phyloP scores from a whole-genome alignment of 2,329 filamentous ascomycete species.

The Scedosporium minutisporum region DNA sequence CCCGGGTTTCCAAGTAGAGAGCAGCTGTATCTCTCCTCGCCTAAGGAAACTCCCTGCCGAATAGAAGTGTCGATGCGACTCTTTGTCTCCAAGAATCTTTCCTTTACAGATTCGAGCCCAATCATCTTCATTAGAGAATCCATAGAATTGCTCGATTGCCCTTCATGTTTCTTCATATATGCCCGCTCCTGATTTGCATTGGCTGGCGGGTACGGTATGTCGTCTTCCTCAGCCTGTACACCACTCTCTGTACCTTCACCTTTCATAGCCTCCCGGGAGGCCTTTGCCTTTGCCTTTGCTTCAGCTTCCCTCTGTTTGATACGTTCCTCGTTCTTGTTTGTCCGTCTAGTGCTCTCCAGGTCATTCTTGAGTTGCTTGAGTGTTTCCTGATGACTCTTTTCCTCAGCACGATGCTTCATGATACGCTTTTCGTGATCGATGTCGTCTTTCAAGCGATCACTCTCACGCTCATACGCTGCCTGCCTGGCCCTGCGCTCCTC shows the following conservation, averaged over 20 bases:
- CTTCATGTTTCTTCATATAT: slow-evolving; percentile 38
- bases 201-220: not conserved
- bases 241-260: not conserved
- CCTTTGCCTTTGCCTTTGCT: not conserved
- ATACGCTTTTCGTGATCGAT: slow-evolving; percentile 36
- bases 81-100: slow-evolving; percentile 53
- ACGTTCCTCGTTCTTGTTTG: slow-evolving; percentile 7
- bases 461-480: slow-evolving; percentile 29
- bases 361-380: slow-evolving; percentile 18
- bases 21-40: slow-evolving; percentile 44
- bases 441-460: slow-evolving; percentile 44
- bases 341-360: slow-evolving; percentile 10
- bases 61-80: slow-evolving; percentile 48
- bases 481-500: slow-evolving; percentile 32
- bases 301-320: not conserved
- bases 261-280: not conserved
- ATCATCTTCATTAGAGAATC: slow-evolving; percentile 62
- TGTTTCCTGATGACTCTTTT: slow-evolving; percentile 28
- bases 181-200: slow-evolving; percentile 45
- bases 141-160: slow-evolving; percentile 40
- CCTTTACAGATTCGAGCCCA: slow-evolving; percentile 61
- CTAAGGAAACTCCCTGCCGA: slow-evolving; percentile 46
- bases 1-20: slow-evolving; percentile 62
- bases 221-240: not conserved
- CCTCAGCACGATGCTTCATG: slow-evolving; percentile 32